Evolutionary conservation across 768 basidiomycete genomes (phyloP).

Genomic region (Auricularia sp.): DNA sequence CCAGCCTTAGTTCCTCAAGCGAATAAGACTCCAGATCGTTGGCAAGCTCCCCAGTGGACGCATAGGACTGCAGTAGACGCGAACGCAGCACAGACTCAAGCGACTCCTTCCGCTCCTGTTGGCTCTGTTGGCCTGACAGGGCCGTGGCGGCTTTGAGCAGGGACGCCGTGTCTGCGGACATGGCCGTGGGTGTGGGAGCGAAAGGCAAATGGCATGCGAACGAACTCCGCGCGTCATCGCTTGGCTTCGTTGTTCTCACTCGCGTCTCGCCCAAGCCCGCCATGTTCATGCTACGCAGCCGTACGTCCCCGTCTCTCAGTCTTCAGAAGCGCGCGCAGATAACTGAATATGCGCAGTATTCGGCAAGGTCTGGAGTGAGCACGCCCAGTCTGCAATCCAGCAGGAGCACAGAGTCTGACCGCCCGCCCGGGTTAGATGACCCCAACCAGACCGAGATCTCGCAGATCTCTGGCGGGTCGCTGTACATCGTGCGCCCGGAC

Average conservation of each 20-base stretch:
- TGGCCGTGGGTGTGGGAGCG: not conserved
- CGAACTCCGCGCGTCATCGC: not conserved
- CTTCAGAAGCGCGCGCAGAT: conserved; percentile 15
- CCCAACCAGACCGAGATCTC: conserved; percentile 92
- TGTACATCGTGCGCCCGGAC: conserved; percentile 85
- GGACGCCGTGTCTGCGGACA: not conserved
- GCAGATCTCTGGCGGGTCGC: conserved; percentile 84
- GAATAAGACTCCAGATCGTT: conserved; percentile 8
- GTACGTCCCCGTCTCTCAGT: conserved; percentile 35
- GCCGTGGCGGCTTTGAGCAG: not conserved
- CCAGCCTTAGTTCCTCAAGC: conserved; percentile 37
- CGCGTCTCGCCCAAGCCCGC: conserved; percentile 17
- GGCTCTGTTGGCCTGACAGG: conserved; percentile 1
- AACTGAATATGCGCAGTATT: conserved; percentile 43
- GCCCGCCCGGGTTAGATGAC: conserved; percentile 51
- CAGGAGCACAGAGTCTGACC: not conserved
- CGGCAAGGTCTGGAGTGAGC: conserved; percentile 92
- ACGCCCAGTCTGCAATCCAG: not conserved
- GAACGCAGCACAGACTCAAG: conserved; percentile 5
- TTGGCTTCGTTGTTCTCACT: not conserved
- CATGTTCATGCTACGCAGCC: conserved; percentile 81
- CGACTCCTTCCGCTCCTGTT: not conserved
- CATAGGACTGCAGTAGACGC: conserved; percentile 3
- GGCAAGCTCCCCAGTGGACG: conserved; percentile 1
- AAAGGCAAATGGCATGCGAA: not conserved